phyloP scores from a whole-genome alignment of 2,329 filamentous ascomycete species.

The Knufia petricola region DNA sequence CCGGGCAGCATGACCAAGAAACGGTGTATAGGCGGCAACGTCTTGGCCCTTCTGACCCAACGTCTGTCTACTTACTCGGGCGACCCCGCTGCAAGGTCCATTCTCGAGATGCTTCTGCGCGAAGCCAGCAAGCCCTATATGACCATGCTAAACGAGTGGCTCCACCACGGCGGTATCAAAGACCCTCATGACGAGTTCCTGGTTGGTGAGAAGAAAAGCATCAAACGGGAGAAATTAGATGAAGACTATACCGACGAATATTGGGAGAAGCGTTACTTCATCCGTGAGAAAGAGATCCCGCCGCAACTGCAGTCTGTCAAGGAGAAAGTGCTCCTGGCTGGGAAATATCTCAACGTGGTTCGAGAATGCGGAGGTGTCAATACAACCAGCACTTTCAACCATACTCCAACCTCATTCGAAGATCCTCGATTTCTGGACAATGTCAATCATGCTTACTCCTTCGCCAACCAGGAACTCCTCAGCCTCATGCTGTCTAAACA shows the following conservation, averaged over 20 bases:
- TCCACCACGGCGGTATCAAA: conserved; percentile 89
- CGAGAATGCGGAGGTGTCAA: conserved; percentile 94
- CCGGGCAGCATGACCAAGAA: conserved; percentile 77
- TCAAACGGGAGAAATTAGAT: conserved; percentile 78
- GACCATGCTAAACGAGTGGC: conserved; percentile 97
- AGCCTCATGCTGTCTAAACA: conserved; percentile 87
- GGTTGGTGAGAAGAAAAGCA: conserved; percentile 91
- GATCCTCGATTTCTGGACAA: conserved; percentile 89
- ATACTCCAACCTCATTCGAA: conserved; percentile 87
- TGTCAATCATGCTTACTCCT: conserved; percentile 86
- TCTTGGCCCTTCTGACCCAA: conserved; percentile 78
- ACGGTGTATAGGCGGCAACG: conserved; percentile 91
- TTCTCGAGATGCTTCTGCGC: conserved; percentile 71
- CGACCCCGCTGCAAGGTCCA: conserved; percentile 72
- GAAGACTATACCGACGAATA: conserved; percentile 98
- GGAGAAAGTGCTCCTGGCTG: conserved; percentile 87
- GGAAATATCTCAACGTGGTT: conserved; percentile 96
- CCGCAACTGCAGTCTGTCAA: conserved; percentile 85
- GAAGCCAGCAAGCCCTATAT: conserved; percentile 93
- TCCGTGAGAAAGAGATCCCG: conserved; percentile 81
- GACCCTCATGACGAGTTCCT: conserved; percentile 92
- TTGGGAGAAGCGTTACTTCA: conserved; percentile 95
- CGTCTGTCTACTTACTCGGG: conserved; percentile 83
- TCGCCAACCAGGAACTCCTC: conserved; percentile 89
- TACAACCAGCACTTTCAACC: conserved; percentile 69